These are phyloP conservation scores for Epicoccum sorghinum DNA, from an alignment of 2,329 filamentous ascomycete species.

Conservation along the genomic window DNA sequence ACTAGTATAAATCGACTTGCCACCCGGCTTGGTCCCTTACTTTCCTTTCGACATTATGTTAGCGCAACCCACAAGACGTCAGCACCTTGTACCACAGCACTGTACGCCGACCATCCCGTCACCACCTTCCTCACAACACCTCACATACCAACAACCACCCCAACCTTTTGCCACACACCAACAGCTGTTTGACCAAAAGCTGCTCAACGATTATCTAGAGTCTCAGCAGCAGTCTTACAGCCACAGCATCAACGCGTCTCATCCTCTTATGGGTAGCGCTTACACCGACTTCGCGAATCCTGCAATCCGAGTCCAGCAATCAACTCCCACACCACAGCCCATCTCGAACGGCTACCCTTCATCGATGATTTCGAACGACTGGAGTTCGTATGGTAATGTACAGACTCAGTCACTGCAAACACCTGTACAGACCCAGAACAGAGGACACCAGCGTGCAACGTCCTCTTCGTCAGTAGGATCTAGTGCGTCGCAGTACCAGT, in stretches of 20 bases:
- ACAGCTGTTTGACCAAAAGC: slow-evolving; percentile 40
- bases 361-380: slow-evolving; percentile 42
- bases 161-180: slow-evolving; percentile 35
- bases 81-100: slow-evolving; percentile 38
- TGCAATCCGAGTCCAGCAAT: slow-evolving; percentile 49
- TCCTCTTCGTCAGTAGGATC: slow-evolving; percentile 50
- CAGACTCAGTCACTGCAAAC: slow-evolving; percentile 44
- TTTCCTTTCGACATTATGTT: slow-evolving; percentile 45
- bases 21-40: slow-evolving; percentile 43
- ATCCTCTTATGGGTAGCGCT: slow-evolving; percentile 43
- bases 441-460: slow-evolving; percentile 47
- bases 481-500: slow-evolving; percentile 43
- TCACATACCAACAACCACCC: slow-evolving; percentile 36
- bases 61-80: slow-evolving; percentile 47
- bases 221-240: slow-evolving; percentile 41
- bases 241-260: slow-evolving; percentile 23
- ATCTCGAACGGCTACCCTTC: slow-evolving; percentile 35
- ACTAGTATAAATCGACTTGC: slow-evolving; percentile 48
- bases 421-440: slow-evolving; percentile 35
- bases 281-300: slow-evolving; percentile 45
- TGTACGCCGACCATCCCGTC: slow-evolving; percentile 34
- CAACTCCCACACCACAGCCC: slow-evolving; percentile 47
- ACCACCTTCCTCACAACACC: slow-evolving; percentile 37
- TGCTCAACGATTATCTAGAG: slow-evolving; percentile 47
- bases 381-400: slow-evolving; percentile 41